These are phyloP conservation scores for Hyaloscypha bicolor DNA, from an alignment of 495 filamentous ascomycete species.

Conservation along the genomic window DNA sequence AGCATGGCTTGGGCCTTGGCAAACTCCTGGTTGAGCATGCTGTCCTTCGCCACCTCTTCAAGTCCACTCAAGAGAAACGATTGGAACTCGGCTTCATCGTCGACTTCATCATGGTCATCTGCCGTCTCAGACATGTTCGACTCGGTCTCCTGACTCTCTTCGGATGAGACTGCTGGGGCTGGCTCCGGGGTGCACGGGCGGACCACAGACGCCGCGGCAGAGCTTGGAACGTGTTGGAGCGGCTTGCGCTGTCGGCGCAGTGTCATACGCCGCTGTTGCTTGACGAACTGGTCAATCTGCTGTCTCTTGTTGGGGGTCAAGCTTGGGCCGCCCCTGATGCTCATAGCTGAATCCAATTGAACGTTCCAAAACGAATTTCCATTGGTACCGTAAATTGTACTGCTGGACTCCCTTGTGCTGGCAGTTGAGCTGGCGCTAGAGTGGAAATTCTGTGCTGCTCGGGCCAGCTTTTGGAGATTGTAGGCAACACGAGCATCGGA, in stretches of 20 bases:
- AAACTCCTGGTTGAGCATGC: conserved; percentile 3
- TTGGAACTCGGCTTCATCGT: conserved; percentile 4
- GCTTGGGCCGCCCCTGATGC: neutral
- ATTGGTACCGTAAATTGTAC: neutral
- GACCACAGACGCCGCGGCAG: conserved; percentile 1
- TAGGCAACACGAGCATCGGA: neutral
- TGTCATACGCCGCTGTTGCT: conserved; percentile 5
- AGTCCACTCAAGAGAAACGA: neutral
- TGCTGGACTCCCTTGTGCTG: neutral
- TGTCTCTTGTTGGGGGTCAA: neutral
- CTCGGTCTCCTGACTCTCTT: neutral
- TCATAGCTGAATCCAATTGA: neutral
- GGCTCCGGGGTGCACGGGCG: neutral
- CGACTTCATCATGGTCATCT: neutral
- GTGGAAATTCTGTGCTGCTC: neutral
- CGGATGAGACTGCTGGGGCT: neutral
- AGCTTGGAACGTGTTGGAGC: neutral
- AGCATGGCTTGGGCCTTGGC: conserved; percentile 2
- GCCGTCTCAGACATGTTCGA: conserved; percentile 4
- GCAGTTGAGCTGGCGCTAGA: neutral
- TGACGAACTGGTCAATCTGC: neutral
- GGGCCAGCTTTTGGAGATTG: neutral
- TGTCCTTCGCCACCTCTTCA: conserved; percentile 8
- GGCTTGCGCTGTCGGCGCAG: neutral
- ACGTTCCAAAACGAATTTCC: neutral